Evolutionary conservation across 345 rosid species (phyloP).

Genomic region (Dipteronia dyeriana): DNA sequence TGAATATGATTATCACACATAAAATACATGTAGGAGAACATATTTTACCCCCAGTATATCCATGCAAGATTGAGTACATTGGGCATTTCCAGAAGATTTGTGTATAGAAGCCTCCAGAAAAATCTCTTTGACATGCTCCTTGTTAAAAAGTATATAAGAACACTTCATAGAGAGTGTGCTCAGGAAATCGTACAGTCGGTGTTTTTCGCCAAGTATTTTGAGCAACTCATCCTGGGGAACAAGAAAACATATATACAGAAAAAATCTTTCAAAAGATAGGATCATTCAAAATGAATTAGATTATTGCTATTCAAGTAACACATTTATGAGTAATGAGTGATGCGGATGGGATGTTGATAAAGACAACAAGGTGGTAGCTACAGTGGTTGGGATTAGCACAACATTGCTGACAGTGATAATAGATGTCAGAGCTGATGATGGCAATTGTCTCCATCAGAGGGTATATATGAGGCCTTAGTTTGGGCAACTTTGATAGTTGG

Average conservation of each 20-base stretch:
- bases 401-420: neutral
- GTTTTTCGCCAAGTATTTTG: constrained; percentile 86
- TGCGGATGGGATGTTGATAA: neutral
- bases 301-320: neutral
- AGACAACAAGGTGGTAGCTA: neutral
- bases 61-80: constrained; percentile 69
- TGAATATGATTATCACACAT: neutral
- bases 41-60: constrained; percentile 82
- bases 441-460: neutral
- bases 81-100: constrained; percentile 62
- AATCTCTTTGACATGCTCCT: constrained; percentile 87
- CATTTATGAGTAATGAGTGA: neutral
- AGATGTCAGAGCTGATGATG: neutral
- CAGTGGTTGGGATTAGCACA: neutral
- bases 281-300: neutral
- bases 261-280: neutral
- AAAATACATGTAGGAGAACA: constrained; percentile 11
- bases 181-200: constrained; percentile 80
- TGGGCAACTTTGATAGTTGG: neutral
- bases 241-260: neutral
- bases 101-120: constrained; percentile 58
- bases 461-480: neutral
- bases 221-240: constrained; percentile 87
- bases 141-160: constrained; percentile 80
- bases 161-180: constrained; percentile 80